A percentile compares a stretch with the other conserved stretches of the same genome.
Conservation (phyloP, 345 rosid species). For the Eucalyptus tenuipes region DNA sequence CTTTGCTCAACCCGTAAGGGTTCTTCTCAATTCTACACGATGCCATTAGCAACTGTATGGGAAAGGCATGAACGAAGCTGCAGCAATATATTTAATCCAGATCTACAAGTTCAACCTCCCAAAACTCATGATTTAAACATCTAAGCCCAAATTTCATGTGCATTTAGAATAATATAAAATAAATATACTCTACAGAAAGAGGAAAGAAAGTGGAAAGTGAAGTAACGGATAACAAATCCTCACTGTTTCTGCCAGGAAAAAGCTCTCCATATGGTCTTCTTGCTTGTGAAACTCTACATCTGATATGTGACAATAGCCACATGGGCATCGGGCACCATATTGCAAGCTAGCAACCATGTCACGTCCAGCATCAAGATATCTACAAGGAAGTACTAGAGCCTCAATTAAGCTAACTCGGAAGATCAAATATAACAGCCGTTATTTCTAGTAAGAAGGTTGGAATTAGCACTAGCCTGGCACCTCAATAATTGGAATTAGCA, state of each 20-base stretch:
- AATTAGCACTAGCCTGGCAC: neutral
- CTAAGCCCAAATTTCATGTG: neutral
- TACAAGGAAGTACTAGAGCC: constrained; percentile 3
- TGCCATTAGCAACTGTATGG: neutral
- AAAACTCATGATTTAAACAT: neutral
- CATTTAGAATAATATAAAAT: too few species aligned
- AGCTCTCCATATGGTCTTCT: constrained; percentile 99
- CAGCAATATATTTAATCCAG: neutral
- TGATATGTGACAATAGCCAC: constrained; percentile 92
- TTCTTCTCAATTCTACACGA: neutral
- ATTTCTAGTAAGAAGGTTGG: neutral
- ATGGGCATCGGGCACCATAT: constrained; percentile 88
- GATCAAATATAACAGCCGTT: neutral
- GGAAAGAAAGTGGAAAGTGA: neutral
- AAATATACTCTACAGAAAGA: neutral
- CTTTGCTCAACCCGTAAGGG: neutral
- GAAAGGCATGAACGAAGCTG: neutral
- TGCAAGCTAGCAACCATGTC: constrained; percentile 97
- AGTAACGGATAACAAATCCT: constrained; percentile 5
- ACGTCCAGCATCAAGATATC: constrained; percentile 92
- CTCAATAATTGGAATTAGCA: neutral
- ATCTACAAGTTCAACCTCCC: neutral
- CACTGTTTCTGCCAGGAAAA: constrained; percentile 99
- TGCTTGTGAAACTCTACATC: constrained; percentile 82
- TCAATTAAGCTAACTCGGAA: neutral